phyloP scores from a whole-genome alignment of 2,329 filamentous ascomycete species.

The Fusarium clavum region DNA sequence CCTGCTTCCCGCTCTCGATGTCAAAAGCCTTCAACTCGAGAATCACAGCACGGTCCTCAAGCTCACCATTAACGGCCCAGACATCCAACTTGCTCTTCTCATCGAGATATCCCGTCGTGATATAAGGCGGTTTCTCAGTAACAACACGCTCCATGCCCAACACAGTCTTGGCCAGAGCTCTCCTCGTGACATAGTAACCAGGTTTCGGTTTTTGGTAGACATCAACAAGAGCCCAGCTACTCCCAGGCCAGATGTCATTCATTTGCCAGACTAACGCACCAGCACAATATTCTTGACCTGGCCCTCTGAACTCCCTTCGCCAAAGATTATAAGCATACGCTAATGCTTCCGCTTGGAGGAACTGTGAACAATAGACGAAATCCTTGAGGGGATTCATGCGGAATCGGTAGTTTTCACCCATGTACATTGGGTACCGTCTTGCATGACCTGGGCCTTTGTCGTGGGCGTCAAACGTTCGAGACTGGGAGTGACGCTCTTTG shows the following conservation, averaged over 20 bases:
- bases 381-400: neutral
- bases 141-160: neutral
- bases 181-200: constrained; percentile 1
- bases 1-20: neutral
- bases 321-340: constrained; percentile 18
- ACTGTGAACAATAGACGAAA: constrained; percentile 11
- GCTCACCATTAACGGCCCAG: neutral
- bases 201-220: constrained; percentile 5
- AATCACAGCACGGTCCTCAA: neutral
- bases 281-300: neutral
- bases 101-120: constrained; percentile 2
- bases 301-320: constrained; percentile 8
- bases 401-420: constrained; percentile 14
- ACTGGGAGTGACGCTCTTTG: neutral
- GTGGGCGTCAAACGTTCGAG: neutral
- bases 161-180: neutral
- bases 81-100: neutral
- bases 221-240: constrained; percentile 8
- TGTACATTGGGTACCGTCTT: constrained; percentile 11
- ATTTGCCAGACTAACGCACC: constrained; percentile 20
- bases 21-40: constrained; percentile 1
- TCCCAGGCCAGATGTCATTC: constrained; percentile 17
- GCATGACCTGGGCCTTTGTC: constrained; percentile 16
- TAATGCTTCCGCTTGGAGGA: neutral
- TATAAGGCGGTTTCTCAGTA: neutral